These are phyloP conservation scores for Biscutella laevigata DNA, from an alignment of 441 rosid genomes.

Conservation along the genomic window DNA sequence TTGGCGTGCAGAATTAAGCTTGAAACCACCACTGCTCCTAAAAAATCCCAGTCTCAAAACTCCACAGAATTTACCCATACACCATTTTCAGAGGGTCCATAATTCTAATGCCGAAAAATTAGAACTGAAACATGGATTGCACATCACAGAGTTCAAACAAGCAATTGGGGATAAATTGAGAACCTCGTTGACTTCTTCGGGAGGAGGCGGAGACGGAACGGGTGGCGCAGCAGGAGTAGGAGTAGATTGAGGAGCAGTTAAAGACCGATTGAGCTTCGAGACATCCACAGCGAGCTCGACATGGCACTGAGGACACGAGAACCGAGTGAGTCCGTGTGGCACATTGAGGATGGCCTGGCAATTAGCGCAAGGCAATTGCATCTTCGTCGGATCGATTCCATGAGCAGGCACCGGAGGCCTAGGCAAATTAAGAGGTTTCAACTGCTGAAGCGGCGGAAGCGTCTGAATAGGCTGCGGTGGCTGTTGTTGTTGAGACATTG, in stretches of 20 bases:
- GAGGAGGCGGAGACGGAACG: slow-evolving; percentile 37
- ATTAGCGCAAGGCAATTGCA: slow-evolving; percentile 90
- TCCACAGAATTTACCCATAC: not conserved
- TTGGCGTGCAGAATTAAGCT: not conserved
- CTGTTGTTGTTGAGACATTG: slow-evolving; percentile 17
- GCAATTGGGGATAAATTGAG: not conserved
- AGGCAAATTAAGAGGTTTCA: slow-evolving; percentile 21
- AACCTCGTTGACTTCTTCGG: slow-evolving; percentile 95
- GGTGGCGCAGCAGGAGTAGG: slow-evolving; percentile 28
- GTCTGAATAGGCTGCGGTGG: slow-evolving; percentile 23
- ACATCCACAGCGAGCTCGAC: slow-evolving; percentile 81
- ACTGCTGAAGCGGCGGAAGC: slow-evolving; percentile 23
- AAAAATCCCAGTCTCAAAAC: not conserved
- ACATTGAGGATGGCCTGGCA: slow-evolving; percentile 95
- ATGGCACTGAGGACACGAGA: slow-evolving; percentile 84
- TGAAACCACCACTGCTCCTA: not conserved
- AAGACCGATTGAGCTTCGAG: slow-evolving; percentile 48
- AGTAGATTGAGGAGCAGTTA: slow-evolving; percentile 32
- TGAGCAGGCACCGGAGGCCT: slow-evolving; percentile 65
- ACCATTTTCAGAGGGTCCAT: not conserved
- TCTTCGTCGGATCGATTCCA: slow-evolving; percentile 96
- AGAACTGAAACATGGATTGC: too few relatives aligned
- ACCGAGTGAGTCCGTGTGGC: slow-evolving; percentile 78
- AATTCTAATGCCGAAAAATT: not conserved
- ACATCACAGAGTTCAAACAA: too few relatives aligned